Conservation (phyloP, 1,284 basidiomycete genomes). For the Cutaneotrichosporon mucoides region DNA sequence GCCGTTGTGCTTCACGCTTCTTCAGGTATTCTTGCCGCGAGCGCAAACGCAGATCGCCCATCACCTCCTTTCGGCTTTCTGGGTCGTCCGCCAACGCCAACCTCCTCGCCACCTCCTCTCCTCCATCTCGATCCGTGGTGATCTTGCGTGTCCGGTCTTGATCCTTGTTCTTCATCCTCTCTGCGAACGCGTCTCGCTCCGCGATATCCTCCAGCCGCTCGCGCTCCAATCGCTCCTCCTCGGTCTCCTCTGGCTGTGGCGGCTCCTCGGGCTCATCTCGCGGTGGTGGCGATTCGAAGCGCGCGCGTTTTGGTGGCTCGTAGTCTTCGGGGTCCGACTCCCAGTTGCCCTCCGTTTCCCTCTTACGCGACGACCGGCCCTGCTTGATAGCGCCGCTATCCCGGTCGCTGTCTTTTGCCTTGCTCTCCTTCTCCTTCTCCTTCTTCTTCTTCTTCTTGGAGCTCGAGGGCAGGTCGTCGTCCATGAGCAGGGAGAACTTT, state of each 20-base stretch:
- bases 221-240: slow-evolving; percentile 65
- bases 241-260: slow-evolving; percentile 53
- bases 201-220: slow-evolving; percentile 73
- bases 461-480: slow-evolving; percentile 57
- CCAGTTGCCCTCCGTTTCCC: slow-evolving; percentile 58
- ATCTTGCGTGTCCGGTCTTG: slow-evolving; percentile 80
- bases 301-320: slow-evolving; percentile 57
- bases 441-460: slow-evolving; percentile 48
- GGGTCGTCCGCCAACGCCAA: slow-evolving; percentile 79
- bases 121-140: slow-evolving; percentile 82
- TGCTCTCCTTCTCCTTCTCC: slow-evolving; percentile 46
- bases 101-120: slow-evolving; percentile 76
- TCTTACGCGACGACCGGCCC: slow-evolving; percentile 63
- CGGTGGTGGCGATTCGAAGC: slow-evolving; percentile 35
- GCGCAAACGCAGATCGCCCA: slow-evolving; percentile 76
- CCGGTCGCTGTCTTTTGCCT: slow-evolving; percentile 51
- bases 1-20: slow-evolving; percentile 92
- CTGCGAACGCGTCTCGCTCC: slow-evolving; percentile 90
- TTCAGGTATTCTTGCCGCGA: slow-evolving; percentile 92
- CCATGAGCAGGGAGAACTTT: slow-evolving; percentile 72
- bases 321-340: slow-evolving; percentile 55
- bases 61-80: slow-evolving; percentile 67
- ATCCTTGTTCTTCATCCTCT: slow-evolving; percentile 79
- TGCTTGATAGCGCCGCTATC: slow-evolving; percentile 52
- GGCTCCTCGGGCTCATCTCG: slow-evolving; percentile 20